A percentile compares a stretch with the other conserved stretches of the same genome.
These are phyloP conservation scores for Penicillium flavigenum DNA, from an alignment of 495 filamentous ascomycete species.

Conservation along the genomic window DNA sequence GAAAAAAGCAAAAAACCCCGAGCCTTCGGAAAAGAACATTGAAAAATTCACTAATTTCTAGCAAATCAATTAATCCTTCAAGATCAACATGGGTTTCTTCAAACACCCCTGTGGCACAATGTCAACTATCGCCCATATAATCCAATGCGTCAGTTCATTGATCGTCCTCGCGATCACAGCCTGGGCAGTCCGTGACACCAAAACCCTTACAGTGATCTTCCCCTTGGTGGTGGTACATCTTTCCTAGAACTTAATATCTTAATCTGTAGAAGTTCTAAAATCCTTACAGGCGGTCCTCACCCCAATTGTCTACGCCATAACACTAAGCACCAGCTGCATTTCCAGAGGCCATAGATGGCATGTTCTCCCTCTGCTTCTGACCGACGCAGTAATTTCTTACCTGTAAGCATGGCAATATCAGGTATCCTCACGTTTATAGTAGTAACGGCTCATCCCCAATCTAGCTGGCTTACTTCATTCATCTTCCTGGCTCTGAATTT, in stretches of 20 bases:
- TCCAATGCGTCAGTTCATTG: slow-evolving; percentile 21
- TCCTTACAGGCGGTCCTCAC: slow-evolving; percentile 13
- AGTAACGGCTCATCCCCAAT: background rate
- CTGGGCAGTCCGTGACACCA: slow-evolving; percentile 21
- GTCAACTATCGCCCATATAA: slow-evolving; percentile 12
- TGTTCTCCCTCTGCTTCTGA: slow-evolving; percentile 14
- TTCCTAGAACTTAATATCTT: background rate
- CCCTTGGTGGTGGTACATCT: slow-evolving; percentile 20
- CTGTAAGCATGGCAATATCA: slow-evolving; percentile 9
- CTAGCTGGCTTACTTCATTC: slow-evolving; percentile 25
- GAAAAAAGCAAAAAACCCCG: too few relatives aligned
- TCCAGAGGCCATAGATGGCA: slow-evolving; percentile 15
- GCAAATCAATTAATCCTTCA: background rate
- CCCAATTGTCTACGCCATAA: slow-evolving; percentile 7
- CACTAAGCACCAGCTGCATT: slow-evolving; percentile 15
- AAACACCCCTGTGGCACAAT: slow-evolving; percentile 1
- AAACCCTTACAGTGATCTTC: slow-evolving; percentile 26
- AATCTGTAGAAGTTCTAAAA: background rate
- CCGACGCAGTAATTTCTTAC: slow-evolving; percentile 18
- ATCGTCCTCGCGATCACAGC: slow-evolving; percentile 26
- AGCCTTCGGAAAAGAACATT: background rate
- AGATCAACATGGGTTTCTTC: background rate
- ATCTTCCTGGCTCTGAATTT: slow-evolving; percentile 25
- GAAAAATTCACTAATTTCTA: background rate
- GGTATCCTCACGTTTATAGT: background rate